Conservation (phyloP, 306 rosid species). For the Dalbergia cultrata region DNA sequence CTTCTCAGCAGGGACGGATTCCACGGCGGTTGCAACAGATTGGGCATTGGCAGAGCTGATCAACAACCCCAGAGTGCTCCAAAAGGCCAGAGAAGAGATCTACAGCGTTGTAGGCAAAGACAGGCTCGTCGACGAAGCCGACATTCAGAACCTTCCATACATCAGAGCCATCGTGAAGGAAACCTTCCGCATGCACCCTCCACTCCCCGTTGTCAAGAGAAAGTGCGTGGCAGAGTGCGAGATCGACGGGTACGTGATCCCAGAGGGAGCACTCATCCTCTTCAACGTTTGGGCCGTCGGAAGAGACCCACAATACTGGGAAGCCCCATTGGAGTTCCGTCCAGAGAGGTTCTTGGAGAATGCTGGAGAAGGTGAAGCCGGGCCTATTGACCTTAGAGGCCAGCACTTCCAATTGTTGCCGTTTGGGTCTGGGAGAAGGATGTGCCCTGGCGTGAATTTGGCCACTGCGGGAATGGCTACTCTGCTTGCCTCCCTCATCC, state of each 20-base stretch:
- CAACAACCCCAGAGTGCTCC: slow-evolving; percentile 54
- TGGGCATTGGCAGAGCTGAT: slow-evolving; percentile 63
- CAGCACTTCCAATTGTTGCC: slow-evolving; percentile 55
- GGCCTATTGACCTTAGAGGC: slow-evolving; percentile 44
- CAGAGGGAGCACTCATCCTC: slow-evolving; percentile 47
- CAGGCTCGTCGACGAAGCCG: slow-evolving; percentile 55
- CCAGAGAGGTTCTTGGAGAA: slow-evolving; percentile 50
- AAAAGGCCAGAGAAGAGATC: slow-evolving; percentile 57
- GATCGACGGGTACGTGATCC: slow-evolving; percentile 50
- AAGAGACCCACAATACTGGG: slow-evolving; percentile 63
- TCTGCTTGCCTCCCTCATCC: slow-evolving; percentile 55
- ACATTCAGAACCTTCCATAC: slow-evolving; percentile 60
- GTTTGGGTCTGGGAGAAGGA: slow-evolving; percentile 70
- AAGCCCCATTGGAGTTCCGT: slow-evolving; percentile 51
- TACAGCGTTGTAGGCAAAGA: slow-evolving; percentile 53
- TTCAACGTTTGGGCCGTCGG: slow-evolving; percentile 60
- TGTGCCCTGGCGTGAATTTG: slow-evolving; percentile 58
- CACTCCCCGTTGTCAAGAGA: slow-evolving; percentile 55
- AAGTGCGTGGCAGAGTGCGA: slow-evolving; percentile 49
- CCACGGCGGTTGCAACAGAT: slow-evolving; percentile 49
- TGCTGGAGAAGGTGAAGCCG: background rate
- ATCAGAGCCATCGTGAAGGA: slow-evolving; percentile 65
- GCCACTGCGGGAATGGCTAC: slow-evolving; percentile 56
- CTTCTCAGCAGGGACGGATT: slow-evolving; percentile 55
- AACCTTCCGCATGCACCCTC: slow-evolving; percentile 63